Percentiles rank a stretch among this genome's conserved stretches.
These are phyloP conservation scores for Malus hybrid DNA, from an alignment of 331 rosid species.

Conservation along the genomic window DNA sequence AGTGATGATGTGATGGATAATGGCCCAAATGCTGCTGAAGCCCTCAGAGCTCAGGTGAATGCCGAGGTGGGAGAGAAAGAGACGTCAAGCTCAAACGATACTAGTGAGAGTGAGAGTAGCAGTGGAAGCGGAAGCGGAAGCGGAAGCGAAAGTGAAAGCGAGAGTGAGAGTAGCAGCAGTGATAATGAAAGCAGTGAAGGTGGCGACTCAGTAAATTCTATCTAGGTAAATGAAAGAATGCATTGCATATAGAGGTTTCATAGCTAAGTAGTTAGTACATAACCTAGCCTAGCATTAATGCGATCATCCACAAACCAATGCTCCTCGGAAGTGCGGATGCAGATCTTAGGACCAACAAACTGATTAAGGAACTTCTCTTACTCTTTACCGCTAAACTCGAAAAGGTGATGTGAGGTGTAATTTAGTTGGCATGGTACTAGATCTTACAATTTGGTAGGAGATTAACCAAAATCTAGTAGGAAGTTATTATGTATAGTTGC, in stretches of 20 bases:
- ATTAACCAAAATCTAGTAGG: neutral
- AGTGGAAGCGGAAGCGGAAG: no score
- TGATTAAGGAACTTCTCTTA: no score
- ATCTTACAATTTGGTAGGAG: neutral
- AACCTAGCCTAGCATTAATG: neutral
- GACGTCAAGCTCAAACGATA: neutral
- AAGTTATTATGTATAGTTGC: neutral
- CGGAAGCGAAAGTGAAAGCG: neutral
- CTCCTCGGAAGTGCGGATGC: neutral
- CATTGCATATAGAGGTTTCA: neutral
- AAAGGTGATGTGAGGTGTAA: neutral
- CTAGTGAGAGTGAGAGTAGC: constrained; percentile 1
- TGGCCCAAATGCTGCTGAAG: constrained; percentile 9
- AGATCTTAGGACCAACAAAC: no score
- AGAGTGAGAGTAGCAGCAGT: neutral
- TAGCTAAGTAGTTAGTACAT: neutral
- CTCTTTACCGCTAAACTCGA: no score
- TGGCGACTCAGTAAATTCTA: neutral
- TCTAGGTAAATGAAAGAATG: neutral
- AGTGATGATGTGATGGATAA: constrained; percentile 2
- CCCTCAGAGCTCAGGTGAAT: constrained; percentile 11
- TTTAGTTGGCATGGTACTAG: neutral
- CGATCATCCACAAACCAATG: neutral
- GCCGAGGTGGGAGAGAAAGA: neutral
- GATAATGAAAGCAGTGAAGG: constrained; percentile 4